These are phyloP conservation scores for Arthrobotrys entomopaga DNA, from an alignment of 2,329 filamentous ascomycete genomes.

Conservation along the genomic window DNA sequence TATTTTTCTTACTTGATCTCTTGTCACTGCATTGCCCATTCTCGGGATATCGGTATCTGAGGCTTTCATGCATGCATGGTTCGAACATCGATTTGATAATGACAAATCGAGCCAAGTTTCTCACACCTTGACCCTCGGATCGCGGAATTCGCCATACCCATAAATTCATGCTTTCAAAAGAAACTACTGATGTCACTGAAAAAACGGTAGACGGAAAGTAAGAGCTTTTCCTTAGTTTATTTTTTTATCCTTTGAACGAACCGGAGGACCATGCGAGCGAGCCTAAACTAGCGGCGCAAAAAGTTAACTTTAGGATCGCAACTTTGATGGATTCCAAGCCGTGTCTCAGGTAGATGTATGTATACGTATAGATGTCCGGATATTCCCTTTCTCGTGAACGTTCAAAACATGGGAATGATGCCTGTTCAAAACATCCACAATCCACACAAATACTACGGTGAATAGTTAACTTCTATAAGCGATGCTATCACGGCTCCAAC, in stretches of 20 bases:
- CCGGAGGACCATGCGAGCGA: neutral
- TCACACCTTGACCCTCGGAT: neutral
- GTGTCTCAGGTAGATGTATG: conserved; percentile 46
- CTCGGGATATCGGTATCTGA: conserved; percentile 26
- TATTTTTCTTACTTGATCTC: conserved; percentile 8
- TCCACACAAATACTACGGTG: conserved; percentile 7
- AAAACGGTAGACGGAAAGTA: neutral
- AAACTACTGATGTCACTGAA: conserved; percentile 26
- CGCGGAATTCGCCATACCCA: conserved; percentile 21
- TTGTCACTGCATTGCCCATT: neutral
- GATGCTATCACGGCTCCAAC: conserved; percentile 25
- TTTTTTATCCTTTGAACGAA: neutral
- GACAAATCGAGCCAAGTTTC: conserved; percentile 16
- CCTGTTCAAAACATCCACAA: conserved; percentile 31
- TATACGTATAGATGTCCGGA: conserved; percentile 23
- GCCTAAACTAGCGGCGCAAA: conserved; percentile 4
- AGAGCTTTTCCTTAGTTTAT: too few species aligned
- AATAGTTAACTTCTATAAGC: conserved; percentile 23
- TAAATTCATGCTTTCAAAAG: conserved; percentile 17
- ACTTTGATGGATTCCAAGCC: conserved; percentile 13
- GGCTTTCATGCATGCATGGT: conserved; percentile 5
- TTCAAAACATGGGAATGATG: conserved; percentile 26
- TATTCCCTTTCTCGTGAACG: neutral
- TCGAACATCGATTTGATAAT: conserved; percentile 22
- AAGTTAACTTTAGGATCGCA: conserved; percentile 17